phyloP scores from a whole-genome alignment of 192 early-diverging fungal genomes.

The Coemansia sp. region DNA sequence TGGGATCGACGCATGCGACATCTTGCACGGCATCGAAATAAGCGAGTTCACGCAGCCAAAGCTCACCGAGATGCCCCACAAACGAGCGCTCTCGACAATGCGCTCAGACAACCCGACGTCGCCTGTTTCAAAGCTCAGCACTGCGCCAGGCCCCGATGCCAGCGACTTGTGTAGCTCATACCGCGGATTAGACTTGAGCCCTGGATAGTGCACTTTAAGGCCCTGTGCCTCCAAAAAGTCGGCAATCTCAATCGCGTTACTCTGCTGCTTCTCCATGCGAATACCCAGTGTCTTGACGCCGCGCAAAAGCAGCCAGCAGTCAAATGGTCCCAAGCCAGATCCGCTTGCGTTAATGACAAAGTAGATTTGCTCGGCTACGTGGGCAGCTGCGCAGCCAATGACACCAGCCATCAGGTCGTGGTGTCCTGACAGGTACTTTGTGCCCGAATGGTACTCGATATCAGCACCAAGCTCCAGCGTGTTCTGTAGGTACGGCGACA shows the following conservation, averaged over 20 bases:
- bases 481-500: conserved; percentile 92
- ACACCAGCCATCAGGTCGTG: conserved; percentile 99
- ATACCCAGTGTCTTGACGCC: conserved; percentile 94
- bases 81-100: conserved; percentile 77
- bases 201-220: conserved; percentile 89
- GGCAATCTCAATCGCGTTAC: conserved; percentile 76
- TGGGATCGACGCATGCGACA: conserved; percentile 97
- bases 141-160: conserved; percentile 86
- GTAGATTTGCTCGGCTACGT: conserved; percentile 81
- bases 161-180: conserved; percentile 76
- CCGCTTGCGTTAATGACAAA: conserved; percentile 96
- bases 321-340: conserved; percentile 85
- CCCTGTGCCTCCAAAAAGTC: conserved; percentile 77
- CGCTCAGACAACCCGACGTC: conserved; percentile 72
- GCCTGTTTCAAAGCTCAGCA: conserved; percentile 93
- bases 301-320: conserved; percentile 88
- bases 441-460: conserved; percentile 94
- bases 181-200: conserved; percentile 78
- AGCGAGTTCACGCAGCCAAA: conserved; percentile 99
- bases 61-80: conserved; percentile 93
- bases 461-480: conserved; percentile 90
- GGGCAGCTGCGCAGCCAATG: conserved; percentile 70
- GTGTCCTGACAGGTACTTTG: conserved; percentile 96
- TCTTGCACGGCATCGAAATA: conserved; percentile 97
- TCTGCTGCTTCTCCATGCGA: conserved; percentile 95